Evolutionary conservation across 352 stramenopile species (phyloP).

Genomic region (Pythium grandisporangium): DNA sequence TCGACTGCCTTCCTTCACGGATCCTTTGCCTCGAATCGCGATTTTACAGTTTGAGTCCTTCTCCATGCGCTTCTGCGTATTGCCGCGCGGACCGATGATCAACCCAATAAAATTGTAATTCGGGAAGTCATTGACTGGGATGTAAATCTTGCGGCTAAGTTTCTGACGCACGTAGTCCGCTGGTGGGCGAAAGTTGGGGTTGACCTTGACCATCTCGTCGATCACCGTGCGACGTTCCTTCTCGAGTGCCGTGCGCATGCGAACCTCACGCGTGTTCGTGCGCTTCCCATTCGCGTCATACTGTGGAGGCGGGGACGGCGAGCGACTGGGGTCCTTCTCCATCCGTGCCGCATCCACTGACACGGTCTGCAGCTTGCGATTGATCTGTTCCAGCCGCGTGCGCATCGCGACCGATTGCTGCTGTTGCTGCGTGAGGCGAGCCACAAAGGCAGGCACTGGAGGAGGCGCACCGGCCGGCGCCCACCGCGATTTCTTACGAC

Average conservation of each 20-base stretch:
- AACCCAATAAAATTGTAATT: conserved; percentile 99
- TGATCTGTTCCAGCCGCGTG: conserved; percentile 64
- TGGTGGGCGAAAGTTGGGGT: conserved; percentile 83
- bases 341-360: conserved; percentile 63
- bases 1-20: conserved; percentile 95
- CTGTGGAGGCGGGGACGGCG: conserved; percentile 88
- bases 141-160: conserved; percentile 94
- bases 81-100: conserved; percentile 98
- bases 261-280: conserved; percentile 94
- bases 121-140: conserved; percentile 96
- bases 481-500: conserved; percentile 78
- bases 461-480: conserved; percentile 31
- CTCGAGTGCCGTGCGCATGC: conserved; percentile 89
- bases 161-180: conserved; percentile 90
- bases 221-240: conserved; percentile 90
- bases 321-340: conserved; percentile 84
- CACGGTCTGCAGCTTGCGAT: conserved; percentile 71
- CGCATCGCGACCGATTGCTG: conserved; percentile 68
- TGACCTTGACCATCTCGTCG: conserved; percentile 94
- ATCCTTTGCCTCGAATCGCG: conserved; percentile 94
- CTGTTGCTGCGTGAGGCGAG: conserved; percentile 40
- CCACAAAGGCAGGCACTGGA: conserved; percentile 24
- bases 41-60: conserved; percentile 98
- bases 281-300: conserved; percentile 96
- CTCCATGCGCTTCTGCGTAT: conserved; percentile 99